phyloP scores from a whole-genome alignment of 192 early-diverging fungal species.

The Lobosporangium transversale region DNA sequence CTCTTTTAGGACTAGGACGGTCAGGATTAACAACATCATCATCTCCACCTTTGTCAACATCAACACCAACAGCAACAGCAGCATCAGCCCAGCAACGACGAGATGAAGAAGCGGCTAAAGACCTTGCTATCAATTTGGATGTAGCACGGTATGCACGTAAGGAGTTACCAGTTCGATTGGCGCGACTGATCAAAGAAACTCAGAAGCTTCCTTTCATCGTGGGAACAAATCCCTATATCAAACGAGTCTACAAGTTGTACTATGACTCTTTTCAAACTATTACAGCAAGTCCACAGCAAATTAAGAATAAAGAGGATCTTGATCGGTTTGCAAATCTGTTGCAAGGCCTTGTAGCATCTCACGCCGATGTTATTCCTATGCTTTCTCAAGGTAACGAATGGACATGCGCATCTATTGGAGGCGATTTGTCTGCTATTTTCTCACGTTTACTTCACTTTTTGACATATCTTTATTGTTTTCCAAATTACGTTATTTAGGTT shows the following conservation, averaged over 20 bases:
- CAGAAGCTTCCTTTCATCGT: conserved; percentile 96
- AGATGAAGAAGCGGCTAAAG: conserved; percentile 4
- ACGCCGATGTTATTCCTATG: conserved; percentile 88
- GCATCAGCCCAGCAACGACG: neutral
- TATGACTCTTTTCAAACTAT: conserved; percentile 80
- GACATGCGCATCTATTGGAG: neutral
- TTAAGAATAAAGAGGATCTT: conserved; percentile 84
- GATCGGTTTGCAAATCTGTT: conserved; percentile 74
- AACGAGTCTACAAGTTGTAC: conserved; percentile 86
- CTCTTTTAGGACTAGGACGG: conserved; percentile 77
- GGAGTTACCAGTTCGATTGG: conserved; percentile 91
- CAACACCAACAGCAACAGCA: conserved; percentile 57
- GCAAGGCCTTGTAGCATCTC: conserved; percentile 76
- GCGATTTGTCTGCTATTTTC: neutral
- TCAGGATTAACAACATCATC: conserved; percentile 35
- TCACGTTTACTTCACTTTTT: neutral
- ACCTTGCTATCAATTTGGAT: conserved; percentile 61
- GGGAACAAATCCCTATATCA: conserved; percentile 94
- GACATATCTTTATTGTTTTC: neutral
- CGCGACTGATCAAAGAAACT: conserved; percentile 85
- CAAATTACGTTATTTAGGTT: conserved; percentile 59
- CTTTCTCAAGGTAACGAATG: conserved; percentile 77
- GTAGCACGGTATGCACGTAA: conserved; percentile 72
- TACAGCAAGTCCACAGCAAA: conserved; percentile 68
- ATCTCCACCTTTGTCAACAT: conserved; percentile 28